These are phyloP conservation scores for Selenicereus undatus DNA, from an alignment of 148 eudicot genomes.

Conservation along the genomic window DNA sequence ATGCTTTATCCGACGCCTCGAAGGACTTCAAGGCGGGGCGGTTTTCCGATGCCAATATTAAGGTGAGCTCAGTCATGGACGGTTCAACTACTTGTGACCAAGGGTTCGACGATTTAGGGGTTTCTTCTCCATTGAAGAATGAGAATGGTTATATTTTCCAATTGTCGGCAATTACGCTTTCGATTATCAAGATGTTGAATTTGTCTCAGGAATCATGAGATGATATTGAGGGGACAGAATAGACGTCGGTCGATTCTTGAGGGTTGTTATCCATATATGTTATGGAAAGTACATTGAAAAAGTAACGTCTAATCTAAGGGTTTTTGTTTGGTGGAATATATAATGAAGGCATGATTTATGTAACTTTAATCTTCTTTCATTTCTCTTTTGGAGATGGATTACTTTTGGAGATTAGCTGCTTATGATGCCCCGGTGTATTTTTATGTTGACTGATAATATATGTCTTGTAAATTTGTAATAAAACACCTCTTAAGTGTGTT, in stretches of 20 bases:
- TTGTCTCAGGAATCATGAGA: neutral
- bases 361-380: neutral
- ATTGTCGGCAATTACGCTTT: constrained; percentile 53
- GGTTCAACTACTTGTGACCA: constrained; percentile 58
- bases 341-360: neutral
- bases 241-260: neutral
- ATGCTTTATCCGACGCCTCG: constrained; percentile 30
- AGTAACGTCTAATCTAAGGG: neutral
- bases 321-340: neutral
- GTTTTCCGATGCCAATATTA: constrained; percentile 47
- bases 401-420: no score
- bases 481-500: no score
- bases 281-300: neutral
- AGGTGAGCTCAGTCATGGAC: constrained; percentile 51
- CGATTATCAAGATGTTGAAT: constrained; percentile 31
- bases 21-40: constrained; percentile 23
- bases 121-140: constrained; percentile 42
- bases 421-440: no score
- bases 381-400: no score
- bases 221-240: neutral
- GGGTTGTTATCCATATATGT: neutral
- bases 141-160: constrained; percentile 36
- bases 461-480: no score
- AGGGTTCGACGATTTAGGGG: constrained; percentile 48
- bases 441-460: no score